Evolutionary conservation across 139 green algal species (phyloP).

Genomic region (Tetraselmis chui): DNA sequence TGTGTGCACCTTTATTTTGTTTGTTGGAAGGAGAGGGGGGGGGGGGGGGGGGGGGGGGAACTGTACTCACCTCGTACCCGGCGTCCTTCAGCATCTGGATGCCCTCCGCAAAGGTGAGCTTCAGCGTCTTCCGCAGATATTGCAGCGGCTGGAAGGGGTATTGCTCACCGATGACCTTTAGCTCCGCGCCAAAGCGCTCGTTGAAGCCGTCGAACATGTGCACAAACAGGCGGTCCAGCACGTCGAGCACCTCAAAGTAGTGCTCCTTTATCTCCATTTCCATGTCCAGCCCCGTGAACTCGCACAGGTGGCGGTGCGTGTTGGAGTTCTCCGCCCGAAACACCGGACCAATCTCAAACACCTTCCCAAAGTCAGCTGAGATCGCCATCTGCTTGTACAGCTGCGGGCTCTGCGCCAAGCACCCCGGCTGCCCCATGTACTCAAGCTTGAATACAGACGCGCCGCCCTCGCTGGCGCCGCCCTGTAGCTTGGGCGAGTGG

Average conservation of each 20-base stretch:
- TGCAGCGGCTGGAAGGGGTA: slow-evolving; percentile 84
- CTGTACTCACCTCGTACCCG: slow-evolving; percentile 37
- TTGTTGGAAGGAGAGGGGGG: too few species aligned
- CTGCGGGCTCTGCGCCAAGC: slow-evolving; percentile 91
- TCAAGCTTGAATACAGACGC: slow-evolving; percentile 87
- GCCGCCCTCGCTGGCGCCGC: slow-evolving; percentile 82
- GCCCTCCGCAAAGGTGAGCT: slow-evolving; percentile 86
- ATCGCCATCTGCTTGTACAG: slow-evolving; percentile 99
- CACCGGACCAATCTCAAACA: slow-evolving; percentile 96
- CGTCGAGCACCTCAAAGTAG: slow-evolving; percentile 92
- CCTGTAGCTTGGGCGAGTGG: slow-evolving; percentile 92
- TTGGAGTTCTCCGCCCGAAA: slow-evolving; percentile 93
- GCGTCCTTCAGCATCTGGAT: slow-evolving; percentile 83
- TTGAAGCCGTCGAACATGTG: slow-evolving; percentile 87
- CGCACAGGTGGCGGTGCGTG: slow-evolving; percentile 97
- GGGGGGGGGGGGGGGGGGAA: too few species aligned
- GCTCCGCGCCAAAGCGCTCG: slow-evolving; percentile 43
- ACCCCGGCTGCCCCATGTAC: slow-evolving; percentile 90
- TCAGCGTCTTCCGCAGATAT: slow-evolving; percentile 66
- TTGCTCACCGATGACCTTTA: slow-evolving; percentile 75
- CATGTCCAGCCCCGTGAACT: slow-evolving; percentile 98
- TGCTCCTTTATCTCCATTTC: slow-evolving; percentile 97
- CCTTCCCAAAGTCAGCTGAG: slow-evolving; percentile 77
- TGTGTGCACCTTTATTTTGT: too few species aligned
- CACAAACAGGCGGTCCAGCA: slow-evolving; percentile 88